Evolutionary conservation across 1,284 basidiomycete genomes (phyloP).

Genomic region (Leucoagaricus sp.): DNA sequence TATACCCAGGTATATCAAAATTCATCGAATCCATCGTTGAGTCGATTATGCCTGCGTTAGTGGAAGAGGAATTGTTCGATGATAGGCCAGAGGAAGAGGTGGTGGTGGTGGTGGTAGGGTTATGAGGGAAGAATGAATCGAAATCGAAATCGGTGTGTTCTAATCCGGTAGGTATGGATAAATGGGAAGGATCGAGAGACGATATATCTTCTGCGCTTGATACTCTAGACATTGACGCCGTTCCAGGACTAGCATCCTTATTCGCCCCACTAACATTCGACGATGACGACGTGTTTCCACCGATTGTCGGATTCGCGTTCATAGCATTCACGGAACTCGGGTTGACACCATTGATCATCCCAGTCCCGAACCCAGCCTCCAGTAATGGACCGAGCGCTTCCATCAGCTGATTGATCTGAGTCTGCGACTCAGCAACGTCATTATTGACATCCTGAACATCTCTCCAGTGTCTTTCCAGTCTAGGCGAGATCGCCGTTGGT

Average conservation of each 20-base stretch:
- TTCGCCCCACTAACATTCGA: no score
- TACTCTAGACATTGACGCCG: no score
- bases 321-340: no score
- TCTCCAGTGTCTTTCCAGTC: not conserved
- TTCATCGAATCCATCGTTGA: not conserved
- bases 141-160: not conserved
- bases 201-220: no score
- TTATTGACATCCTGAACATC: not conserved
- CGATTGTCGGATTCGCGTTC: no score
- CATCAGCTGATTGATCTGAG: not conserved
- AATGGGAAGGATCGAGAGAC: not conserved
- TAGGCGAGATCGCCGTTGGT: not conserved
- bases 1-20: not conserved
- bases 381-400: not conserved
- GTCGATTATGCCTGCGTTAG: not conserved
- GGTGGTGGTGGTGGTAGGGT: not conserved
- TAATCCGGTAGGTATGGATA: not conserved
- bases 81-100: not conserved
- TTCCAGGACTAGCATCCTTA: no score
- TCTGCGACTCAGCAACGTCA: not conserved
- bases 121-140: not conserved
- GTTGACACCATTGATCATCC: not conserved
- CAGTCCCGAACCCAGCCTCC: not conserved
- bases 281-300: no score
- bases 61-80: not conserved